These are phyloP conservation scores for Cladosporium sp. DNA, from an alignment of 2,329 filamentous ascomycete species.

Conservation along the genomic window DNA sequence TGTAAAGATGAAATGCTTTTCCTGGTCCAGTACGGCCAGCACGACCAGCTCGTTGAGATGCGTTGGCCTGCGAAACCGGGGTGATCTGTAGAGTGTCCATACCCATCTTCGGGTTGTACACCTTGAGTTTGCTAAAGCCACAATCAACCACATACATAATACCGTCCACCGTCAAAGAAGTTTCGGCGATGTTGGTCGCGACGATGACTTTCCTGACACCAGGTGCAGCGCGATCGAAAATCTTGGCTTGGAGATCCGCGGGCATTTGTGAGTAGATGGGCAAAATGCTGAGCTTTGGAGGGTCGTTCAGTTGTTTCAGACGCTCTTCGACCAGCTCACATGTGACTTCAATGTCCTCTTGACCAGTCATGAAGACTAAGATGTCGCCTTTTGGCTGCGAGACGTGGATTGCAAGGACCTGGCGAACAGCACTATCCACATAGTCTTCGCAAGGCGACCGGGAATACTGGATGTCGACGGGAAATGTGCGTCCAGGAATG, in stretches of 20 bases:
- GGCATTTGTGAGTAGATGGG: constrained; percentile 99
- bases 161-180: constrained; percentile 92
- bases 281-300: constrained; percentile 86
- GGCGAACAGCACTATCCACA: constrained; percentile 92
- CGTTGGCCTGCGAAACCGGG: constrained; percentile 93
- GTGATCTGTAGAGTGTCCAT: constrained; percentile 99
- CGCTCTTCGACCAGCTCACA: constrained; percentile 89
- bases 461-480: constrained; percentile 93
- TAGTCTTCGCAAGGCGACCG: constrained; percentile 95
- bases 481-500: constrained; percentile 93
- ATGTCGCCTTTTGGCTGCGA: constrained; percentile 92
- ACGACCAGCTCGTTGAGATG: constrained; percentile 85
- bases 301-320: constrained; percentile 82
- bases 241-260: constrained; percentile 93
- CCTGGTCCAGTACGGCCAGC: constrained; percentile 92
- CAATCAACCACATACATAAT: constrained; percentile 99
- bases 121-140: constrained; percentile 94
- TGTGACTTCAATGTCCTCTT: constrained; percentile 96
- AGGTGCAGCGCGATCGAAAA: constrained; percentile 84
- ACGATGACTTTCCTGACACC: constrained; percentile 97
- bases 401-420: constrained; percentile 91
- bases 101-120: constrained; percentile 97
- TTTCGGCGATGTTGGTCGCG: constrained; percentile 97
- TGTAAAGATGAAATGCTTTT: constrained; percentile 90
- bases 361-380: constrained; percentile 97